Evolutionary conservation across 2,329 filamentous ascomycete genomes (phyloP).

Genomic region (Colletotrichum echinochloae): DNA sequence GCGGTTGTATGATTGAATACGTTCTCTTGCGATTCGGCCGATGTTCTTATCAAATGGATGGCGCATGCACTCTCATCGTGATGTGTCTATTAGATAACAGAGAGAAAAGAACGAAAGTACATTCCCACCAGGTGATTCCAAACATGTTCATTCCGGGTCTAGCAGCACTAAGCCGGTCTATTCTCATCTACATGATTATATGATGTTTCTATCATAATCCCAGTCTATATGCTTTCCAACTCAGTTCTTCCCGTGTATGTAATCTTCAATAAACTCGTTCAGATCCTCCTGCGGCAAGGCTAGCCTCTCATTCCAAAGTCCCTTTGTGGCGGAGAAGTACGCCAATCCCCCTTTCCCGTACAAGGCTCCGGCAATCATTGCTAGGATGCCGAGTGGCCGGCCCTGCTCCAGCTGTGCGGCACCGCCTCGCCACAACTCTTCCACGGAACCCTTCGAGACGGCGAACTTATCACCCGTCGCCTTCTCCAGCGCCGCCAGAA

Average conservation of each 20-base stretch:
- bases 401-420: not conserved
- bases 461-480: conserved; percentile 63
- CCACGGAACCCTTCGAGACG: conserved; percentile 49
- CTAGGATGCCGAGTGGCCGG: not conserved
- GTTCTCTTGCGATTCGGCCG: not conserved
- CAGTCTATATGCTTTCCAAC: not conserved
- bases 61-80: not conserved
- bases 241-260: not conserved
- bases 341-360: conserved; percentile 9
- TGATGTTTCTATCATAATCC: too few species aligned
- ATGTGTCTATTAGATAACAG: not conserved
- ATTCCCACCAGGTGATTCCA: not conserved
- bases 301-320: conserved; percentile 7
- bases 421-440: not conserved
- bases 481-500: conserved; percentile 65
- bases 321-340: not conserved
- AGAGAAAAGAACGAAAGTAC: not conserved
- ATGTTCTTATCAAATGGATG: not conserved
- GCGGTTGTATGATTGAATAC: not conserved
- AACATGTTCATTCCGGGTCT: not conserved
- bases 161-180: not conserved
- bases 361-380: conserved; percentile 7
- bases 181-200: not conserved
- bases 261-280: not conserved
- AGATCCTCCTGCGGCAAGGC: conserved; percentile 1